phyloP scores from a whole-genome alignment of 169 alveolate species.

The Plasmodium blacklocki region DNA sequence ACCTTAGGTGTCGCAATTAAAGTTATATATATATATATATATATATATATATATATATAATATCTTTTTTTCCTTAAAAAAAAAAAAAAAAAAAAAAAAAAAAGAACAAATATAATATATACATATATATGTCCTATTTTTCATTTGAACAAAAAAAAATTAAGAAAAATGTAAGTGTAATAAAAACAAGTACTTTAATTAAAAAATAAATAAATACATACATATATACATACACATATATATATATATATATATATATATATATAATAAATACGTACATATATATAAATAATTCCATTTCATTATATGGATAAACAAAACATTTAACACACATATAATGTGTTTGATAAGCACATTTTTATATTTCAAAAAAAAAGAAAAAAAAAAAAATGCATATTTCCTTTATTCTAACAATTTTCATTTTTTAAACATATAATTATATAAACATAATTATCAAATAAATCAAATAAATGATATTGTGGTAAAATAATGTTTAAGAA shows the following conservation, averaged over 20 bases:
- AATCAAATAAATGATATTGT: conserved; percentile 50
- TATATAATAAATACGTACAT: too few relatives aligned
- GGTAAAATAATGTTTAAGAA: conserved; percentile 57
- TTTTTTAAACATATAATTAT: conserved; percentile 55
- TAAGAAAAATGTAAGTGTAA: too few relatives aligned
- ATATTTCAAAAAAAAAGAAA: too few relatives aligned
- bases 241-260: not conserved
- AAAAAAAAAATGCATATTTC: too few relatives aligned
- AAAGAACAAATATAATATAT: not conserved
- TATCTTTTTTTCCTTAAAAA: not conserved
- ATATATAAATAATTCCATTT: not conserved
- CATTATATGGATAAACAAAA: too few relatives aligned
- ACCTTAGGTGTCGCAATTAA: too few relatives aligned
- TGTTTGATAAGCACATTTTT: too few relatives aligned
- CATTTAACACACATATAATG: too few relatives aligned
- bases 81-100: not conserved
- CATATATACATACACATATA: not conserved
- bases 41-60: too few relatives aligned
- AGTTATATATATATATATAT: too few relatives aligned
- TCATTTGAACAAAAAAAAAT: too few relatives aligned
- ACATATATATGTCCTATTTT: not conserved
- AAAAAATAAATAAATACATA: not conserved
- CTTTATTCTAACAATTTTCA: conserved; percentile 33
- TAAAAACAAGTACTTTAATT: too few relatives aligned
- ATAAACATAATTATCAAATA: conserved; percentile 49